A percentile compares a stretch with the other conserved stretches of the same genome.
These are phyloP conservation scores for Cenchrus americanus DNA, from an alignment of 176 grass and related monocot genomes.

Conservation along the genomic window DNA sequence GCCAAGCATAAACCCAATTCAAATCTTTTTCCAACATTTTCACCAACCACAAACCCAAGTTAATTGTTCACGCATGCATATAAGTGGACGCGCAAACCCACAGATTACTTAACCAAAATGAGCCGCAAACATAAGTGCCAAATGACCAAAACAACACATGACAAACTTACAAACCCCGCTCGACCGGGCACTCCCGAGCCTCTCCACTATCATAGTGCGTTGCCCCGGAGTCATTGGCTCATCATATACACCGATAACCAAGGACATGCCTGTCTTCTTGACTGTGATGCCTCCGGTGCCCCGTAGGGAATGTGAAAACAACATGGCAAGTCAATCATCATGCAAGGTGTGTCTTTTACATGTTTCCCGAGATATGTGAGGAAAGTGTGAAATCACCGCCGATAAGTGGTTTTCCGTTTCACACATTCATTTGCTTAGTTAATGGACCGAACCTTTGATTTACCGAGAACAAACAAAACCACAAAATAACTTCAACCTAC, in stretches of 20 bases:
- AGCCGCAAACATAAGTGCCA: slow-evolving; percentile 52
- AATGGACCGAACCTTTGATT: not conserved
- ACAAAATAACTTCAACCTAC: not conserved
- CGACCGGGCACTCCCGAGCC: slow-evolving; percentile 90
- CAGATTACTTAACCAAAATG: slow-evolving; percentile 49
- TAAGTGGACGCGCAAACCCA: slow-evolving; percentile 50
- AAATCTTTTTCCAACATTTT: slow-evolving; percentile 38
- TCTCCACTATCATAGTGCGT: slow-evolving; percentile 90
- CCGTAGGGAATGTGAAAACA: slow-evolving; percentile 35
- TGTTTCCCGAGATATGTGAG: not conserved
- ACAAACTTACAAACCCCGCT: slow-evolving; percentile 65
- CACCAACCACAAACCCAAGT: slow-evolving; percentile 55
- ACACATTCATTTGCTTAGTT: not conserved
- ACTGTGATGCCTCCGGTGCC: slow-evolving; percentile 70
- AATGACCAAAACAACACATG: slow-evolving; percentile 55
- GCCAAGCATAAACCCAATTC: slow-evolving; percentile 51
- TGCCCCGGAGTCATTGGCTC: slow-evolving; percentile 92
- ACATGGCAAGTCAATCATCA: not conserved
- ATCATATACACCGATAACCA: slow-evolving; percentile 82
- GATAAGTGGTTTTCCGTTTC: not conserved
- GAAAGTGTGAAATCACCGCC: not conserved
- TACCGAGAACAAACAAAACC: not conserved
- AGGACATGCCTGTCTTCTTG: slow-evolving; percentile 68
- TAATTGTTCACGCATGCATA: slow-evolving; percentile 77
- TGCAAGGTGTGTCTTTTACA: not conserved